phyloP scores from a whole-genome alignment of 495 filamentous ascomycete genomes.

The Penicillium longicatenatum region DNA sequence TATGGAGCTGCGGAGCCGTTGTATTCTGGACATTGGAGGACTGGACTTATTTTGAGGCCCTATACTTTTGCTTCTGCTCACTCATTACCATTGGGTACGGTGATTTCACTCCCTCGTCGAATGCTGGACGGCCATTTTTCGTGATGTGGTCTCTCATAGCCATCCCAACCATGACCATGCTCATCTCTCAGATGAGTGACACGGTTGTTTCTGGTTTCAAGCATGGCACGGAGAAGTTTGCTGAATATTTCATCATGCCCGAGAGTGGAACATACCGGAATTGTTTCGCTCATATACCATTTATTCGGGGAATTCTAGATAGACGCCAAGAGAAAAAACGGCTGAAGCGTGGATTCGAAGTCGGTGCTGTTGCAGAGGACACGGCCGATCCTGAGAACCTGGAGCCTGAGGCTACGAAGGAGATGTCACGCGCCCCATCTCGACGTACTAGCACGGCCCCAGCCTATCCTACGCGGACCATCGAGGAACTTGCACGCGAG shows the following conservation, averaged over 20 bases:
- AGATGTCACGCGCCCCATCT: not conserved
- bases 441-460: not conserved
- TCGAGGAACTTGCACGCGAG: slow-evolving; percentile 48
- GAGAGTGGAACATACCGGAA: slow-evolving; percentile 49
- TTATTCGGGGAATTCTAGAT: slow-evolving; percentile 42
- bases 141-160: slow-evolving; percentile 78
- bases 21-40: slow-evolving; percentile 68
- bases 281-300: slow-evolving; percentile 44
- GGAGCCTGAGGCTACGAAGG: slow-evolving; percentile 3
- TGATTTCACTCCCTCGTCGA: slow-evolving; percentile 71
- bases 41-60: slow-evolving; percentile 67
- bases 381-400: not conserved
- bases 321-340: slow-evolving; percentile 40
- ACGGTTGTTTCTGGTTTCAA: slow-evolving; percentile 62
- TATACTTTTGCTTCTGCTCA: slow-evolving; percentile 84
- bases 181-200: slow-evolving; percentile 64
- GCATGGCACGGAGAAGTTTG: slow-evolving; percentile 51
- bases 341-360: slow-evolving; percentile 49
- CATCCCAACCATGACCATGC: slow-evolving; percentile 68
- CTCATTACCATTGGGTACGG: slow-evolving; percentile 92
- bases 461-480: slow-evolving; percentile 30
- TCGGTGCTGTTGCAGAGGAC: slow-evolving; percentile 26
- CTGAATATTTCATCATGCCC: slow-evolving; percentile 61
- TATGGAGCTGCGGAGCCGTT: slow-evolving; percentile 82
- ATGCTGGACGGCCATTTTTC: slow-evolving; percentile 80